These are phyloP conservation scores for Pestalotiopsis sp. DNA, from an alignment of 2,329 filamentous ascomycete species.

Conservation along the genomic window DNA sequence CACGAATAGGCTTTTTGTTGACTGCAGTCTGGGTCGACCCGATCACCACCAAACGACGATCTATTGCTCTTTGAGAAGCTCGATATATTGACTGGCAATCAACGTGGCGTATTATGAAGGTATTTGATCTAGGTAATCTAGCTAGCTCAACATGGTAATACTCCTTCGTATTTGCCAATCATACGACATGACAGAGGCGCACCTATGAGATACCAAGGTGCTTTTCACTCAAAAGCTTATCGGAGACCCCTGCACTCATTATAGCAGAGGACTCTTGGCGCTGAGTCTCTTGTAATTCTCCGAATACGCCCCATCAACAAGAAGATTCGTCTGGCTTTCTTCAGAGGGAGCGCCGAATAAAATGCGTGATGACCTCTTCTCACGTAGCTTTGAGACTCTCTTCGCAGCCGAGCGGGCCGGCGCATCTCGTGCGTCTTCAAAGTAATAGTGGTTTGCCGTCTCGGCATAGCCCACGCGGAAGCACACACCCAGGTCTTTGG, in stretches of 20 bases:
- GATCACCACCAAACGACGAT: not conserved
- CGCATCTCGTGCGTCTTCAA: constrained; percentile 6
- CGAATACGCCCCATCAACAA: not conserved
- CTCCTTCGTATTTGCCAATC: not conserved
- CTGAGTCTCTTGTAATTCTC: constrained; percentile 7
- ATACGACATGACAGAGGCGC: not conserved
- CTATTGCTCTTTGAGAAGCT: not conserved
- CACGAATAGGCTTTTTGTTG: not conserved
- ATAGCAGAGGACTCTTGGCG: not conserved
- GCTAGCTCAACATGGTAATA: not conserved
- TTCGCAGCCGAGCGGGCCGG: not conserved
- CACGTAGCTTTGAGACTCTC: not conserved
- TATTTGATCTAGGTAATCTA: not conserved
- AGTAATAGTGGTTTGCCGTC: constrained; percentile 4
- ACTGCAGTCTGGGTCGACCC: not conserved
- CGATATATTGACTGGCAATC: not conserved
- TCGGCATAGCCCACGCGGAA: constrained; percentile 3
- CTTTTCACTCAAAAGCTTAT: not conserved
- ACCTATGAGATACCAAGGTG: too few relatives aligned
- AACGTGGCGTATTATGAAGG: too few relatives aligned
- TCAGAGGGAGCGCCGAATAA: not conserved
- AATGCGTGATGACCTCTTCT: too few relatives aligned
- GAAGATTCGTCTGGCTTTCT: not conserved
- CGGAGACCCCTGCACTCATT: not conserved
- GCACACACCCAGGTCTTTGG: not conserved